These are phyloP conservation scores for Botrytis porri DNA, from an alignment of 2,329 filamentous ascomycete species.

Conservation along the genomic window DNA sequence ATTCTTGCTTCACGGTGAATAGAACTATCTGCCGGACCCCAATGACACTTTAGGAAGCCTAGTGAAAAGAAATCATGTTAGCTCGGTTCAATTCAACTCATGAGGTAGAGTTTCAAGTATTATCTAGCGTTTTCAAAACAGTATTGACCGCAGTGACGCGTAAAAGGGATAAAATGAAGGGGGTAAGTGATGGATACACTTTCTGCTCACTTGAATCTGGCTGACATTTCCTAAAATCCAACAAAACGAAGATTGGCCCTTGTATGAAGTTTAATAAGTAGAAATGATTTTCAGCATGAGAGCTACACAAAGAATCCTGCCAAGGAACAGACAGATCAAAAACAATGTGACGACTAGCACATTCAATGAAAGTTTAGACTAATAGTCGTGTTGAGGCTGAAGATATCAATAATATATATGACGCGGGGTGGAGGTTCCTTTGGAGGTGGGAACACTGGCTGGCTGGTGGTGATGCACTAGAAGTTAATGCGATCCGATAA, in stretches of 20 bases:
- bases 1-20: constrained; percentile 20
- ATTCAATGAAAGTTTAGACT: background rate
- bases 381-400: constrained; percentile 6
- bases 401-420: background rate
- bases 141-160: background rate
- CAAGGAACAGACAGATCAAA: background rate
- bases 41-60: constrained; percentile 36
- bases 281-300: background rate
- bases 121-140: background rate
- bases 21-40: constrained; percentile 37
- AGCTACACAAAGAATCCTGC: background rate
- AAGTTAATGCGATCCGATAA: constrained; percentile 19
- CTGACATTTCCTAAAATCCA: constrained; percentile 33
- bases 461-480: background rate
- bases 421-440: constrained; percentile 10
- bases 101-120: background rate
- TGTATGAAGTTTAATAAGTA: constrained; percentile 13
- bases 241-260: constrained; percentile 23
- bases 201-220: constrained; percentile 34
- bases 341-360: background rate
- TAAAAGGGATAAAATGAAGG: background rate
- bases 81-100: constrained; percentile 16
- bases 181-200: background rate
- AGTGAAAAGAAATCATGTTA: constrained; percentile 19
- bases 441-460: background rate